Evolutionary conservation across 164 flowering plant species (phyloP).

Genomic region (Houttuynia cordata): DNA sequence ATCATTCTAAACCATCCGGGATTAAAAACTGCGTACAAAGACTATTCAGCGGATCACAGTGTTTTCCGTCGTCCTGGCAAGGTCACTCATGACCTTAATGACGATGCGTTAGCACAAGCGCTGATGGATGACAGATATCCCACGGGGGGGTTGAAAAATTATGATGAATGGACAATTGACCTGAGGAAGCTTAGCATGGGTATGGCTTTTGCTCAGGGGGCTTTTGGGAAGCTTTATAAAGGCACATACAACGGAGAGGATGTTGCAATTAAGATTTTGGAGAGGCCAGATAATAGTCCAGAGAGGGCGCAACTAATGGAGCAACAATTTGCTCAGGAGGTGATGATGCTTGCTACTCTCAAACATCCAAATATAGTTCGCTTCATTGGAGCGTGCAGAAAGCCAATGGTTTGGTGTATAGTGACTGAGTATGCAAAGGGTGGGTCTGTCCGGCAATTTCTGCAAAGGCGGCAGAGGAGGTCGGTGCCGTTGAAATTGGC

Average conservation of each 20-base stretch:
- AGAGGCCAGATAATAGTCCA: conserved; percentile 49
- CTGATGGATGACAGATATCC: conserved; percentile 45
- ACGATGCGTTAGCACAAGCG: conserved; percentile 44
- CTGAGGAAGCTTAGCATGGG: conserved; percentile 59
- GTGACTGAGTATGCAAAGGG: conserved; percentile 75
- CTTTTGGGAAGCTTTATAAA: conserved; percentile 56
- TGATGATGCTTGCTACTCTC: conserved; percentile 59
- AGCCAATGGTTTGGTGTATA: conserved; percentile 71
- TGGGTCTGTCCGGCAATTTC: conserved; percentile 58
- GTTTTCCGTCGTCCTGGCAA: conserved; percentile 18
- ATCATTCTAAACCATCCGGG: conserved; percentile 21
- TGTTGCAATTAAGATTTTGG: conserved; percentile 62
- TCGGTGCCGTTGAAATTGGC: conserved; percentile 53
- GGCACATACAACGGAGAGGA: conserved; percentile 67
- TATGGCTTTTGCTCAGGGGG: conserved; percentile 57
- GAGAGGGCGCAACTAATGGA: conserved; percentile 53
- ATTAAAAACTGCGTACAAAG: conserved; percentile 13
- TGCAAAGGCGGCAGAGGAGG: conserved; percentile 40
- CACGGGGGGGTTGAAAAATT: conserved; percentile 47
- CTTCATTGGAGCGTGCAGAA: conserved; percentile 58
- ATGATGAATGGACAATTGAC: conserved; percentile 70
- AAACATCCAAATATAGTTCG: conserved; percentile 56
- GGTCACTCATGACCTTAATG: conserved; percentile 21
- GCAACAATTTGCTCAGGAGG: conserved; percentile 70
- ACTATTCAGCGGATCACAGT: conserved; percentile 24